Conservation (phyloP, 164 flowering plant genomes). For the Vitis rotundifolia region DNA sequence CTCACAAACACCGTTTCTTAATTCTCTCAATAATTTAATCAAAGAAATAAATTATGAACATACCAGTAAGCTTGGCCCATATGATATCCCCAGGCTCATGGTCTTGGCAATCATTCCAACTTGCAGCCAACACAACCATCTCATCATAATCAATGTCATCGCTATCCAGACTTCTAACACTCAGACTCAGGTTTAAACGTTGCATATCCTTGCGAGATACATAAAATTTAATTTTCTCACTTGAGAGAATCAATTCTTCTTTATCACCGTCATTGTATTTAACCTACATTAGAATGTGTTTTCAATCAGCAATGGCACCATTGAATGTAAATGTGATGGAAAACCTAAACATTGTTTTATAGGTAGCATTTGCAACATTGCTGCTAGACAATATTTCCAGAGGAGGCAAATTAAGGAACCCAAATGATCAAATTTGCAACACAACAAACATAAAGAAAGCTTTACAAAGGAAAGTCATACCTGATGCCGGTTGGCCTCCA, state of each 20-base stretch:
- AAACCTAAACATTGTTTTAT: neutral
- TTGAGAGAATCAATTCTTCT: slow-evolving; percentile 56
- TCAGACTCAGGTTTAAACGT: slow-evolving; percentile 42
- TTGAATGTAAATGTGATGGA: neutral
- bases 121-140: slow-evolving; percentile 89
- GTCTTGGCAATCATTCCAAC: slow-evolving; percentile 72
- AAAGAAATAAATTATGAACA: slow-evolving; percentile 5
- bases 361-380: neutral
- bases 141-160: slow-evolving; percentile 64
- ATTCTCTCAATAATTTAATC: neutral
- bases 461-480: slow-evolving; percentile 38
- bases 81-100: slow-evolving; percentile 83
- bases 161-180: slow-evolving; percentile 30
- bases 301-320: neutral
- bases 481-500: slow-evolving; percentile 52
- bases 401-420: no score
- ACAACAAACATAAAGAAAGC: neutral
- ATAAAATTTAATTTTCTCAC: slow-evolving; percentile 68
- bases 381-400: no score
- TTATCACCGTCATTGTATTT: slow-evolving; percentile 73
- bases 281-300: slow-evolving; percentile 46
- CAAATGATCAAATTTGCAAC: neutral
- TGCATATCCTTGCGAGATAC: slow-evolving; percentile 74
- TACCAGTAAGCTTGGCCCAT: slow-evolving; percentile 98
- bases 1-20: no score